Conservation (phyloP, 1,284 basidiomycete species). For the Moesziomyces sp. region DNA sequence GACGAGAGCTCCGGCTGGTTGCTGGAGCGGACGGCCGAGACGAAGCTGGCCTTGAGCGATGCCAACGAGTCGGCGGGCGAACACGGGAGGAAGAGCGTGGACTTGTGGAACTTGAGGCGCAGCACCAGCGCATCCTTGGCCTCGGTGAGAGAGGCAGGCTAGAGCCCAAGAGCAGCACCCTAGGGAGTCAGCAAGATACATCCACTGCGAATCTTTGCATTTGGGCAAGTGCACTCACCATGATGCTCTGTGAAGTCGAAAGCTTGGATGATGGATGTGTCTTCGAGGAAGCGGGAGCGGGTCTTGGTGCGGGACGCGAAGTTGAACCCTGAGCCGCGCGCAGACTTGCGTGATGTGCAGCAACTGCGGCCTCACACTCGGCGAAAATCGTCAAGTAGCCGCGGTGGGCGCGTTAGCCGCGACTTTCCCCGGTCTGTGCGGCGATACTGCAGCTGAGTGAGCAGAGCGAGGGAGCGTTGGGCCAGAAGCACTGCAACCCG, state of each 20-base stretch:
- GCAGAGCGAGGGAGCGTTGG: constrained; percentile 8
- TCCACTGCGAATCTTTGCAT: too few species aligned
- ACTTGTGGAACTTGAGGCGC: constrained; percentile 46
- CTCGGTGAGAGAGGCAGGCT: constrained; percentile 30
- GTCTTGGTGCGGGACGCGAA: neutral
- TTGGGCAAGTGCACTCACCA: neutral
- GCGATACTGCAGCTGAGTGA: neutral
- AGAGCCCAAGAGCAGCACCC: neutral
- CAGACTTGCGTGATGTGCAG: neutral
- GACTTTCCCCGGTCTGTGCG: constrained; percentile 14
- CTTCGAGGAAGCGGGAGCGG: neutral
- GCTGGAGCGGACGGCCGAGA: constrained; percentile 23
- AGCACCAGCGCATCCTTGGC: constrained; percentile 41
- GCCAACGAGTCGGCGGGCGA: constrained; percentile 23
- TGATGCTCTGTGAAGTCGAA: neutral
- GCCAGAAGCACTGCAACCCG: constrained; percentile 44
- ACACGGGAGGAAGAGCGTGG: constrained; percentile 40
- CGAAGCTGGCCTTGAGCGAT: constrained; percentile 30
- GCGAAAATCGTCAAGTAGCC: neutral
- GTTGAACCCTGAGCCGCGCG: neutral
- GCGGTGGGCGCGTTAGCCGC: constrained; percentile 20
- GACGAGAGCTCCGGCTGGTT: constrained; percentile 31
- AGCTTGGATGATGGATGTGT: neutral
- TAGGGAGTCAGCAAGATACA: too few species aligned
- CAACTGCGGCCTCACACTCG: neutral